Base-by-base conservation (phyloP, 2,329 filamentous ascomycete genomes). In the Fusarium fracticaudum region DNA sequence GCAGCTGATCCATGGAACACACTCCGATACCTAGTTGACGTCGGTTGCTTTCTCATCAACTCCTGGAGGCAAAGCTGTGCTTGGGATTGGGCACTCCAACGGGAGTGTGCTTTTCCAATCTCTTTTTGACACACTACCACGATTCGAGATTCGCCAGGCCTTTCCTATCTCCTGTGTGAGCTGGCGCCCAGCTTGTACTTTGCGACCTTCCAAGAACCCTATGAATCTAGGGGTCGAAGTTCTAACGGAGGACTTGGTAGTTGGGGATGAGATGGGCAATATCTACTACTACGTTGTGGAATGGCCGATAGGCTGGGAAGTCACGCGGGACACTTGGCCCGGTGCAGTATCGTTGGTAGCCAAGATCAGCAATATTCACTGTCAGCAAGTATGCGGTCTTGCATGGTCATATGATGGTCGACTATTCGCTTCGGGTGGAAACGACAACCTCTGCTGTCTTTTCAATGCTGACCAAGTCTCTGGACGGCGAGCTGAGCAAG, bases 341-440 rank as follows among this genome's bases (percentile, higher is more conserved):
- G 95, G 95, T 20, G 88, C 91, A 40, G 91, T 97, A 85, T 94
- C 89, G 4, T 86, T 98, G 31, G 85, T 98, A 59, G 92, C 93
- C 29, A 91, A 91, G 73, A 92, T 98, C 76, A 88, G 88, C 38
- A 75, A 75, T 69, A 90, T 94, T 13, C 96, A 98, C 80, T 90
- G 87, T 4, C 95, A 98, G 82, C 95, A 98, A 79, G 92, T 99
- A 62, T 99, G 96, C 78, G 96, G 96, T 3, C 86, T 99, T n/a
- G 89, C 93, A 7, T 98, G 95, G 94, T 95, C 94, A 8, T 85
- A 86, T 7, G 90, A 94, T 77, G 94, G 94, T 8, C 87, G 87
- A 7, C 87, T 91, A 41, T 95, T 99, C 80, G 94, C 94, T 20
- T 95, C 94, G 9, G 95, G 96, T 12, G 94, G 94, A 31, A 98